Conservation (phyloP, 768 basidiomycete species). For the Obba rivulosa region DNA sequence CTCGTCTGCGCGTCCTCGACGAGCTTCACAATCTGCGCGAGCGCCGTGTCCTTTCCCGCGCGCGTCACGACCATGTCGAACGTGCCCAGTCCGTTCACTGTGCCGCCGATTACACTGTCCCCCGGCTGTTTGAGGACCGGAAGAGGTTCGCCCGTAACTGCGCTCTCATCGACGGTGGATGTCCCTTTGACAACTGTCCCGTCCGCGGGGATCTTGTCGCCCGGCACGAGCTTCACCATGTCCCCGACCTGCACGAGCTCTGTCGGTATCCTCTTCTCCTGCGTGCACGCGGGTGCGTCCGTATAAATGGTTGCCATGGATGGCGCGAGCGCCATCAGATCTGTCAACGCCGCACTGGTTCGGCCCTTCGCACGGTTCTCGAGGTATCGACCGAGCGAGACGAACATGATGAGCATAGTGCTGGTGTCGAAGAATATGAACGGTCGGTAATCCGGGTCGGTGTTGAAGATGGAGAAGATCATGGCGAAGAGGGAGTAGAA, state of each 20-base stretch:
- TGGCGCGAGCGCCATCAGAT: slow-evolving; percentile 92
- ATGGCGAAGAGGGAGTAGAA: slow-evolving; percentile 79
- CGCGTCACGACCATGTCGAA: slow-evolving; percentile 95
- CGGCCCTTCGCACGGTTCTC: slow-evolving; percentile 97
- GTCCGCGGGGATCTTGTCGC: slow-evolving; percentile 95
- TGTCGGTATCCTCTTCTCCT: slow-evolving; percentile 88
- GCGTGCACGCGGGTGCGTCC: slow-evolving; percentile 70
- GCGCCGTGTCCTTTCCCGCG: slow-evolving; percentile 93
- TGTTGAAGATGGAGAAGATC: slow-evolving; percentile 57
- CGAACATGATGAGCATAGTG: slow-evolving; percentile 97
- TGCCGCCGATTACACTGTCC: slow-evolving; percentile 90
- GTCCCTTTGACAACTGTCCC: slow-evolving; percentile 84
- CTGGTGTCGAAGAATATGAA: slow-evolving; percentile 97
- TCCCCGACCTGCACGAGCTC: slow-evolving; percentile 95
- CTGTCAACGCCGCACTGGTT: slow-evolving; percentile 93
- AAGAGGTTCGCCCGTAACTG: slow-evolving; percentile 91
- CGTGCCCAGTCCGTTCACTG: slow-evolving; percentile 94
- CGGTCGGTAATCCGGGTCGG: slow-evolving; percentile 67
- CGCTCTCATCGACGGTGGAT: slow-evolving; percentile 91
- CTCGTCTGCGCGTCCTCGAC: slow-evolving; percentile 98
- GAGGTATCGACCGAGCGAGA: slow-evolving; percentile 90
- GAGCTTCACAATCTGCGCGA: slow-evolving; percentile 92
- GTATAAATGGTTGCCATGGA: slow-evolving; percentile 96
- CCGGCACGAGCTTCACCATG: slow-evolving; percentile 88
- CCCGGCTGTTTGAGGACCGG: slow-evolving; percentile 82